Base-by-base conservation (phyloP, 2,329 filamentous ascomycete species). In the Fusarium sp. region DNA sequence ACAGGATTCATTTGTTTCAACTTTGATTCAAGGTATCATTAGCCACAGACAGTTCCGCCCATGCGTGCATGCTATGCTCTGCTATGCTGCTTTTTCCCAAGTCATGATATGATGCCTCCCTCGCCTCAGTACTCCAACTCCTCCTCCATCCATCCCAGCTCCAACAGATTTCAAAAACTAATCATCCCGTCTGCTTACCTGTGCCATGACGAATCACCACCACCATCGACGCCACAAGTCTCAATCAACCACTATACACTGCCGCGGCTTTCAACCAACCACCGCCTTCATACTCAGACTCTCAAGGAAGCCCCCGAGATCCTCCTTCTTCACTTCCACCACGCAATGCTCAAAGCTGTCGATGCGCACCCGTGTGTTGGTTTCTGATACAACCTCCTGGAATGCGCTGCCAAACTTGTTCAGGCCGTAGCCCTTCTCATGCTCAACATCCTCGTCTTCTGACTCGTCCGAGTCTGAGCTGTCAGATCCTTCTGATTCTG, bases 341-440 rank as follows among this genome's bases (percentile, higher is more conserved):
- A 98, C 97, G 79, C 95, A 97, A 82, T 98, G 94, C 84, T 99
- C 97, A 79, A 99, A 99, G 82, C 94, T 97, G 83, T 99, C 97
- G 80, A 98, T 97, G 69, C 95, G 88, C 22, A 98, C 95, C 18
- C 95, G 86, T 1, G 96, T 94, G 68, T 92, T 97, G 18, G 96
- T 98, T 86, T 98, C 95, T 61, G 93, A 90, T 3, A 98, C 94
- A 1, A 98, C 97, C 80, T 98, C 95, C 81, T 98, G 95, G 82
- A 99, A 99, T 4, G 97, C 96, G 78, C 93, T 95, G 9, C 97
- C 97, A 79, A 99, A 99, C 59, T 93, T 91, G 83, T 98, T 99
- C 62, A 94, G 85, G 2, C 95, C 93, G 63, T 94, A 93, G 0
- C 93, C 92, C 70, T 90, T 90, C 58, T 89, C 89, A 38, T 86